These are phyloP conservation scores for Cryphonectria naterciae DNA, from an alignment of 2,329 filamentous ascomycete genomes.

Conservation along the genomic window DNA sequence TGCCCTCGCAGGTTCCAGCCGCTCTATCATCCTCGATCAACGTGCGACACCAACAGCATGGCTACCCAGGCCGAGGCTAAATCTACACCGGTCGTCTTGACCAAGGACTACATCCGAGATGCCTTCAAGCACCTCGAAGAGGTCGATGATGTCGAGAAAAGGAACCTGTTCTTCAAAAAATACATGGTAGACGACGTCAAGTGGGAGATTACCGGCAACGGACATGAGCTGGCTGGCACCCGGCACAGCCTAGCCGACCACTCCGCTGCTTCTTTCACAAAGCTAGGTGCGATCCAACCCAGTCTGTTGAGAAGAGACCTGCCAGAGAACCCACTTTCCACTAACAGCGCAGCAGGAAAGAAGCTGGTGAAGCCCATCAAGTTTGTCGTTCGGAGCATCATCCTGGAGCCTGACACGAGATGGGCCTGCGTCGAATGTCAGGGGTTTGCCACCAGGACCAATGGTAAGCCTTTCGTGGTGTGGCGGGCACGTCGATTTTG, in stretches of 20 bases:
- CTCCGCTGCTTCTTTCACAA: conserved; percentile 9
- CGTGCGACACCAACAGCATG: conserved; percentile 7
- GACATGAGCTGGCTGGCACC: conserved; percentile 10
- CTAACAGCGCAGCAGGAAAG: background rate
- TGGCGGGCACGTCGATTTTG: too few relatives aligned
- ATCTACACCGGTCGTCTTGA: conserved; percentile 2
- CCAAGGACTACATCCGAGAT: conserved; percentile 10
- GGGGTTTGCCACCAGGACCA: conserved; percentile 11
- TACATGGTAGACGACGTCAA: conserved; percentile 4
- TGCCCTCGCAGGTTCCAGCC: background rate
- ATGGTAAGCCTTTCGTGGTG: background rate
- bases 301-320: background rate
- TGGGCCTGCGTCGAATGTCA: conserved; percentile 16
- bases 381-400: conserved; percentile 10
- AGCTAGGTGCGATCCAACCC: background rate
- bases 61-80: background rate
- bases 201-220: conserved; percentile 10
- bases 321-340: background rate
- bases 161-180: conserved; percentile 10
- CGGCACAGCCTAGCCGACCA: conserved; percentile 10
- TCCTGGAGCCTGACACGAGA: conserved; percentile 11
- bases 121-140: conserved; percentile 9
- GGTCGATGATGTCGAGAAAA: background rate
- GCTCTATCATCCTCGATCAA: background rate
- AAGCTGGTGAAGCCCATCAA: conserved; percentile 10